Evolutionary conservation across 495 filamentous ascomycete genomes (phyloP).

Genomic region (Penicillium fimorum): DNA sequence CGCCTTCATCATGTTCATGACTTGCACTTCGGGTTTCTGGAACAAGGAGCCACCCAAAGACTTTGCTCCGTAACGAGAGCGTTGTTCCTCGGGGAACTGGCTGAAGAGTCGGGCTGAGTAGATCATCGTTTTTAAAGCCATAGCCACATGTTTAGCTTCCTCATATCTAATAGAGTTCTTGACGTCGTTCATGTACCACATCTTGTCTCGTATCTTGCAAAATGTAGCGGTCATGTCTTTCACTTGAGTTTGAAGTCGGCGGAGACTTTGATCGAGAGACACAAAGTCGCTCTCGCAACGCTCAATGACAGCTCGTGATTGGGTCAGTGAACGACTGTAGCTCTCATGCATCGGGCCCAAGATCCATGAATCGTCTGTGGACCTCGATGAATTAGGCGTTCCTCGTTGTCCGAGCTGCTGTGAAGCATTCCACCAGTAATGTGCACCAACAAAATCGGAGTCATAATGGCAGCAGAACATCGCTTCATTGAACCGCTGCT

Average conservation of each 20-base stretch:
- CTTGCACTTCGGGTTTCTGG: constrained; percentile 79
- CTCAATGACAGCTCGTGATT: constrained; percentile 42
- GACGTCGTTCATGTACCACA: constrained; percentile 99
- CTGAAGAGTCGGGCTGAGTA: constrained; percentile 46
- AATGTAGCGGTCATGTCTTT: constrained; percentile 38
- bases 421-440: constrained; percentile 51
- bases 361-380: constrained; percentile 42
- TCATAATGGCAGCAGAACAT: constrained; percentile 38
- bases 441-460: constrained; percentile 47
- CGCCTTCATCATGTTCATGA: constrained; percentile 84
- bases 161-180: constrained; percentile 88
- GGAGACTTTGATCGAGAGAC: constrained; percentile 37
- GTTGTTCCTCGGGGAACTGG: constrained; percentile 42
- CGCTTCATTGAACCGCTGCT: constrained; percentile 41
- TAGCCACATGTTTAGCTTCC: constrained; percentile 80
- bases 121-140: constrained; percentile 88
- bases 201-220: constrained; percentile 70
- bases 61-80: constrained; percentile 52
- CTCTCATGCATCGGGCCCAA: constrained; percentile 40
- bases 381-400: constrained; percentile 17
- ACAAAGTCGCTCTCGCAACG: constrained; percentile 43
- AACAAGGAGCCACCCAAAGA: constrained; percentile 61
- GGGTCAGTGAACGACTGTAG: constrained; percentile 34
- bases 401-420: constrained; percentile 37
- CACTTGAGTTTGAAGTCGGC: constrained; percentile 36